Evolutionary conservation across 1,139 yeast genomes (phyloP).

Genomic region (Pneumocystis jirovecii): DNA sequence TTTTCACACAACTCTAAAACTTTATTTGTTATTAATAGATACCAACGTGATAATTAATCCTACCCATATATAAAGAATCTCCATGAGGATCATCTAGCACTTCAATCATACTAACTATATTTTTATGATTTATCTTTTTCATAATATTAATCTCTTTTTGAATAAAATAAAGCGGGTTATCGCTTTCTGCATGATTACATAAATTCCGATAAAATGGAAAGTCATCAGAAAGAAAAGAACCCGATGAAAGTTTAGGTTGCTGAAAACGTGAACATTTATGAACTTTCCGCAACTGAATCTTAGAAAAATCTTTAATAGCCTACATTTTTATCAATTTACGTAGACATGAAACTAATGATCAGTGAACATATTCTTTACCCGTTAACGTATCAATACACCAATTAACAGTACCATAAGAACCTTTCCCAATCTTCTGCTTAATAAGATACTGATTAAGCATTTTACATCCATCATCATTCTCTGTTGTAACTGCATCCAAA

Average conservation of each 20-base stretch:
- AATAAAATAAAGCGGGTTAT: conserved; percentile 25
- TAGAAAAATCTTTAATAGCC: not conserved
- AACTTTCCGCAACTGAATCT: not conserved
- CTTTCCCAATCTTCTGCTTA: conserved; percentile 57
- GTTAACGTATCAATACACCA: conserved; percentile 50
- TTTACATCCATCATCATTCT: conserved; percentile 22
- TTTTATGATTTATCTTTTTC: conserved; percentile 64
- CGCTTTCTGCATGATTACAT: conserved; percentile 20
- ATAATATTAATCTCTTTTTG: conserved; percentile 76
- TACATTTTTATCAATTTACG: not conserved
- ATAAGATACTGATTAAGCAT: conserved; percentile 40
- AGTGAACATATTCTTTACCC: conserved; percentile 29
- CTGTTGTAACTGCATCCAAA: conserved; percentile 14
- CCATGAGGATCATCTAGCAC: conserved; percentile 59
- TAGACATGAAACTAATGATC: not conserved
- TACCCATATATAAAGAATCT: conserved; percentile 43
- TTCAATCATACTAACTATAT: conserved; percentile 74
- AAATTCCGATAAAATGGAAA: not conserved
- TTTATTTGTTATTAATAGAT: not conserved
- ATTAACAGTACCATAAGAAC: conserved; percentile 82
- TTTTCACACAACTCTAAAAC: conserved; percentile 59
- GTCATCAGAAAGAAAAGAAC: not conserved
- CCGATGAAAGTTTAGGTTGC: not conserved
- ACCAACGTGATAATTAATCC: not conserved
- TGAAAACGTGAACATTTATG: not conserved